Evolutionary conservation across 179 eudicot species (phyloP).

Genomic region (Actinidia chinensis): DNA sequence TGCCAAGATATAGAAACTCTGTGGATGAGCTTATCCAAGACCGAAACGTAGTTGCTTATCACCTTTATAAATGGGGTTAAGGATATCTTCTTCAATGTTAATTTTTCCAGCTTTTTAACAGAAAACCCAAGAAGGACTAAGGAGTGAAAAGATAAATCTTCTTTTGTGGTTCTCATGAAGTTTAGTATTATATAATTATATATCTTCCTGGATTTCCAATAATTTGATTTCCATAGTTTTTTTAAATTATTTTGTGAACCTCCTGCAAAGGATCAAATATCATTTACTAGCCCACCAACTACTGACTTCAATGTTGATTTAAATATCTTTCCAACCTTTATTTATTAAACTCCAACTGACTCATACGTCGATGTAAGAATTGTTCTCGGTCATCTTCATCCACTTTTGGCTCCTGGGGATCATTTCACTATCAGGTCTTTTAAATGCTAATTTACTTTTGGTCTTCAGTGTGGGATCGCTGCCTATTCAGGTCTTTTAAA

Average conservation of each 20-base stretch:
- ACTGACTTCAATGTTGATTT: background rate
- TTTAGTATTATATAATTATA: background rate
- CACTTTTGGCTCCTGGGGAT: no score
- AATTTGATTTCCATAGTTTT: background rate
- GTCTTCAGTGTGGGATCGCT: no score
- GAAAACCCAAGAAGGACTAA: no score
- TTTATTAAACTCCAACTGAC: background rate
- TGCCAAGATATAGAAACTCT: slow-evolving; percentile 57
- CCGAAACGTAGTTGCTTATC: slow-evolving; percentile 38
- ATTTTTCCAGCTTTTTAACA: background rate
- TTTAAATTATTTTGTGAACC: background rate
- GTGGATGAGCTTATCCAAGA: slow-evolving; percentile 65
- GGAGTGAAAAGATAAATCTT: background rate
- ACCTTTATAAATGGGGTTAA: slow-evolving; percentile 17
- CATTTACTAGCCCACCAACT: background rate
- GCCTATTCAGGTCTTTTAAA: no score
- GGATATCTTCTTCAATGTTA: background rate
- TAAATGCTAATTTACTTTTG: no score
- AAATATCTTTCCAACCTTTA: background rate
- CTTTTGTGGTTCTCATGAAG: background rate
- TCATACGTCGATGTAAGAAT: no score
- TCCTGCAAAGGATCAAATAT: background rate
- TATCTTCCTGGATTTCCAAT: background rate
- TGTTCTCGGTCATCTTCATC: no score
- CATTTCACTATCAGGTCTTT: no score